These are phyloP conservation scores for Trapa incisa DNA, from an alignment of 345 rosid species.

Conservation along the genomic window DNA sequence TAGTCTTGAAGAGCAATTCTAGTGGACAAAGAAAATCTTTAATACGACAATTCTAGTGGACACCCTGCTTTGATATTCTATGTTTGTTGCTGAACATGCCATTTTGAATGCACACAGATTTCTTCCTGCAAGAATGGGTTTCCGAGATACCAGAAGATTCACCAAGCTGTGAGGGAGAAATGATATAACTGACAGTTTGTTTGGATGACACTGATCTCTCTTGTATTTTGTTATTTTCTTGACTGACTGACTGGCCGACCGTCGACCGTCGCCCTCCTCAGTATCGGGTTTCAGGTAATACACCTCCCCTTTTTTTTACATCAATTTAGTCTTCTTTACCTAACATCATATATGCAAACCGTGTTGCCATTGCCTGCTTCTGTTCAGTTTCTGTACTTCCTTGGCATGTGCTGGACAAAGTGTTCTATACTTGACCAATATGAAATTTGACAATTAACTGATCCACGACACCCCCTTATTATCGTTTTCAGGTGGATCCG, in stretches of 20 bases:
- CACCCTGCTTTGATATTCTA: not conserved
- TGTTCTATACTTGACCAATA: not conserved
- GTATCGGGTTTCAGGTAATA: slow-evolving; percentile 27
- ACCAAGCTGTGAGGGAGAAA: slow-evolving; percentile 44
- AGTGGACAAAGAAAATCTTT: slow-evolving; percentile 1
- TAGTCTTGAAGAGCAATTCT: not conserved
- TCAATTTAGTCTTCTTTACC: not conserved
- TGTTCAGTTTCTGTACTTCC: not conserved
- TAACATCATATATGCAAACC: not conserved
- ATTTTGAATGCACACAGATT: slow-evolving; percentile 39
- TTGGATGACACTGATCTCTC: not conserved
- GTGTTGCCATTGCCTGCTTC: not conserved
- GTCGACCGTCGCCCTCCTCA: slow-evolving; percentile 12
- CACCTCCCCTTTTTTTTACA: not conserved
- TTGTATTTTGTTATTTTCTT: not conserved
- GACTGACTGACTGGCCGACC: slow-evolving; percentile 3
- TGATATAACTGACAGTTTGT: slow-evolving; percentile 7
- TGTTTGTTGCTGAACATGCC: not conserved
- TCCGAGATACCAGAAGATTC: slow-evolving; percentile 59
- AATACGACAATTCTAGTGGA: not conserved
- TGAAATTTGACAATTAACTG: not conserved
- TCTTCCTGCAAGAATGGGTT: slow-evolving; percentile 50
- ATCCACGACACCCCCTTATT: too few species aligned
- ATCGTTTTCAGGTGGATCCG: slow-evolving; percentile 2
- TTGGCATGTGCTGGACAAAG: not conserved